Conservation (phyloP, 306 rosid genomes). For the Cicer cuneatum region DNA sequence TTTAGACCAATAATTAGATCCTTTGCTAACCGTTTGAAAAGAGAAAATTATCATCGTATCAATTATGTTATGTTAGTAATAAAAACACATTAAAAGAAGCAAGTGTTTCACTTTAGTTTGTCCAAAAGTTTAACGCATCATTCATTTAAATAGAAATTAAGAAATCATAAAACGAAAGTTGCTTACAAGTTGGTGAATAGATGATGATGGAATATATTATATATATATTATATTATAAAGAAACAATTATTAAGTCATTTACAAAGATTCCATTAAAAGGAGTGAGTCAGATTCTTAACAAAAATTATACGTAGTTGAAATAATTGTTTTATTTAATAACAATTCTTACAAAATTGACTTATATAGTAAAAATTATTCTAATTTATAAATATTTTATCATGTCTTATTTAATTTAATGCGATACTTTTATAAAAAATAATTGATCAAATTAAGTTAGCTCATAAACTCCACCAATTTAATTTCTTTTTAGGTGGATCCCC, state of each 20-base stretch:
- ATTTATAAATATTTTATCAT: too few species aligned
- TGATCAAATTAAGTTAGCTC: constrained; percentile 26
- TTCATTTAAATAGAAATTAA: constrained; percentile 34
- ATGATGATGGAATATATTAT: too few species aligned
- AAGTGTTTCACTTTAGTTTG: constrained; percentile 30
- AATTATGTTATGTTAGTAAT: constrained; percentile 8
- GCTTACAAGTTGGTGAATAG: constrained; percentile 19
- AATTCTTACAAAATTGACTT: too few species aligned
- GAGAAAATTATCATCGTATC: constrained; percentile 12
- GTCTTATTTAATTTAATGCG: too few species aligned
- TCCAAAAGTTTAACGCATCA: constrained; percentile 41
- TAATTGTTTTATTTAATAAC: too few species aligned
- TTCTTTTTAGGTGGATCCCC: constrained; percentile 58
- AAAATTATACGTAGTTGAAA: too few species aligned
- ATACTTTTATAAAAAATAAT: too few species aligned
- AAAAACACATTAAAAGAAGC: constrained; percentile 25
- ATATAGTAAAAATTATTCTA: too few species aligned
- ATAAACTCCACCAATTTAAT: constrained; percentile 48
- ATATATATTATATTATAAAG: too few species aligned
- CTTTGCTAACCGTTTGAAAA: background rate
- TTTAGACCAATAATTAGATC: constrained; percentile 34
- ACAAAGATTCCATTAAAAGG: too few species aligned
- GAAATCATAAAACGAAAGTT: constrained; percentile 24
- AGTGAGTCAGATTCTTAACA: too few species aligned
- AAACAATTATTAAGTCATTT: too few species aligned